Evolutionary conservation across 164 flowering plant species (phyloP).

Genomic region (Piper betle): DNA sequence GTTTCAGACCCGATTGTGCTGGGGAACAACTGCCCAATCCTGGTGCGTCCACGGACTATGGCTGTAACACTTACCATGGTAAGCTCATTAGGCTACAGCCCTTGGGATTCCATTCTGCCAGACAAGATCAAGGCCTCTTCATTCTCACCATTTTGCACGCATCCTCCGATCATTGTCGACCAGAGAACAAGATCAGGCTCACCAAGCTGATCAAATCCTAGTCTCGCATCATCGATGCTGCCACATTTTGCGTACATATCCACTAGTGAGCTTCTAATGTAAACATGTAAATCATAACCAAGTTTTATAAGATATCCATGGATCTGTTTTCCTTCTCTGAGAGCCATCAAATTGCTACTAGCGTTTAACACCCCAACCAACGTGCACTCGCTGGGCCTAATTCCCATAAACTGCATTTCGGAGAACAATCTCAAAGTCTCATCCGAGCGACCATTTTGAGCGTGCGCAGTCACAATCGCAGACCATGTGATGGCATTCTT

Average conservation of each 20-base stretch:
- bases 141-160: slow-evolving; percentile 69
- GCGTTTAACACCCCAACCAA: slow-evolving; percentile 82
- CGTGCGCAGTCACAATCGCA: slow-evolving; percentile 74
- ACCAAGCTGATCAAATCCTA: slow-evolving; percentile 48
- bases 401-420: slow-evolving; percentile 40
- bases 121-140: slow-evolving; percentile 54
- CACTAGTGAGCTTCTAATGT: slow-evolving; percentile 50
- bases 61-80: slow-evolving; percentile 82
- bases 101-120: slow-evolving; percentile 51
- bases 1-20: too few relatives aligned
- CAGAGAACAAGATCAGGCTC: slow-evolving; percentile 69
- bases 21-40: too few relatives aligned
- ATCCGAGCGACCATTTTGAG: slow-evolving; percentile 49
- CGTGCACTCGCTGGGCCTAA: slow-evolving; percentile 65
- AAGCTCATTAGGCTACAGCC: slow-evolving; percentile 55
- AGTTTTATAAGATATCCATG: slow-evolving; percentile 50
- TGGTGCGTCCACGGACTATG: too few relatives aligned
- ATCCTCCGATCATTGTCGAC: slow-evolving; percentile 84
- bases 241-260: slow-evolving; percentile 90
- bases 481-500: slow-evolving; percentile 84
- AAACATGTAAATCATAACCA: slow-evolving; percentile 54
- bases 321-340: slow-evolving; percentile 48
- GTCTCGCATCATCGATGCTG: slow-evolving; percentile 40
- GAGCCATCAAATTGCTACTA: slow-evolving; percentile 41
- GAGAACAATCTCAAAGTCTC: slow-evolving; percentile 52